Base-by-base conservation (phyloP, 345 rosid species). In the Hibiscus syriacus region DNA sequence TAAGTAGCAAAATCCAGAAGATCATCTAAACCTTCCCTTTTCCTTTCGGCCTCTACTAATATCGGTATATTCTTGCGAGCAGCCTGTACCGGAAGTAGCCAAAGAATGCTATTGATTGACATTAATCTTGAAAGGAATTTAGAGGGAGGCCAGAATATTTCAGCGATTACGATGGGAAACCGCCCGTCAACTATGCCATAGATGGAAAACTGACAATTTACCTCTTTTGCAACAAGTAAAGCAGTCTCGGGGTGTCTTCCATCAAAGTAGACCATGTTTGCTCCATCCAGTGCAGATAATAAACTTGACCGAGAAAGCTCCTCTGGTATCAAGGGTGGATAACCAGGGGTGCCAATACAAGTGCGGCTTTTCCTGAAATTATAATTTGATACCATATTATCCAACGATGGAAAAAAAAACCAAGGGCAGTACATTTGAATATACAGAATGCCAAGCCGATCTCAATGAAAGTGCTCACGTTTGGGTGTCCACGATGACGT, bases 281-380 rank as follows among this genome's bases (percentile, higher is more conserved):
- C 92, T 66, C 82, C 85, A 70, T 80, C 81, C 61, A 93, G 53
- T 50, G 91, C 95, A 55, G 89, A 79, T 69, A 64, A 55, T 69
- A 90, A 73, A 45, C 64, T 72, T 64, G 85, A 70, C 1, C 57
- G 74, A 55, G 86, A 67, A 70, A 93, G 82, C 25, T 89, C 97
- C 50, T 77, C 80, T 0, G 88, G 87, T 66, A 52, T 63, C 88
- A 90, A 77, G 41, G 82, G 87, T 64, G 97, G 98, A 53, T 76
- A 30, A 67, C 96, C 98, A 29, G 92, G 88, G 23, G 96, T 87
- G 64, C 89, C 90, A 66, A 90, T 93, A 77, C 97, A 93, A 29
- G 98, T 93, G 7, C 98, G 96, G 19, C 96, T 93, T 77, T 86
- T 84, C 84, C 98, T 93, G 82, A 52, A 80, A 74, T 62, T 69